These are phyloP conservation scores for Simmondsia chinensis DNA, from an alignment of 148 eudicot genomes.

Conservation along the genomic window DNA sequence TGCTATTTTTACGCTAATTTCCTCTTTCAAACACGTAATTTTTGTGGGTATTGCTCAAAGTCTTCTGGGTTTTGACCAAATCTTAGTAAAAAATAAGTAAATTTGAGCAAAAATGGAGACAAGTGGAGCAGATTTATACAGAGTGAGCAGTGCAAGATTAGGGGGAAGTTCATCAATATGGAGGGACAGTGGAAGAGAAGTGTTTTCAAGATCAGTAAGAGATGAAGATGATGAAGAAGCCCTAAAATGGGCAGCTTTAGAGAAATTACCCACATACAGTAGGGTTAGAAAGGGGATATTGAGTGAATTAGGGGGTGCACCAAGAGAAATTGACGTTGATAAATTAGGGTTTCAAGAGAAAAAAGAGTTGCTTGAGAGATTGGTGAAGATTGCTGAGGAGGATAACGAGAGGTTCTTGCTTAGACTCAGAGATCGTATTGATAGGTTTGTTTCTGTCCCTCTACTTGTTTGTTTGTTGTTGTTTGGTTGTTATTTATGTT, in stretches of 20 bases:
- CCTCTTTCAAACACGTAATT: too few species aligned
- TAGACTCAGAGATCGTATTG: constrained; percentile 44
- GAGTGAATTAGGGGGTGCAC: constrained; percentile 37
- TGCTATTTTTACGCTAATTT: too few species aligned
- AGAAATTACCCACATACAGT: constrained; percentile 63
- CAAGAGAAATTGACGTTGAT: constrained; percentile 49
- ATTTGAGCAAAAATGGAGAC: constrained; percentile 24
- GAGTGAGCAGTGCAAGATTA: constrained; percentile 49
- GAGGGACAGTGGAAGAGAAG: constrained; percentile 46
- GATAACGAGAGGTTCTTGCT: constrained; percentile 56
- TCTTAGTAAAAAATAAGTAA: background rate
- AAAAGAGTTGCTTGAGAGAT: constrained; percentile 30
- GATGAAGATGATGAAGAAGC: constrained; percentile 86
- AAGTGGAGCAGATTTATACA: constrained; percentile 29
- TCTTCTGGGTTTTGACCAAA: constrained; percentile 1
- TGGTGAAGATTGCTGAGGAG: constrained; percentile 46
- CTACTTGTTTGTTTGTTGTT: background rate
- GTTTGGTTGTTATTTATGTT: background rate
- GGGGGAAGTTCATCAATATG: constrained; percentile 42
- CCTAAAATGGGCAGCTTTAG: constrained; percentile 80
- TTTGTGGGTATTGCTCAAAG: background rate
- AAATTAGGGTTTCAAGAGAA: constrained; percentile 43
- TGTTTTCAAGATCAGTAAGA: constrained; percentile 34
- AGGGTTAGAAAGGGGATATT: constrained; percentile 59
- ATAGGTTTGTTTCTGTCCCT: constrained; percentile 21